Percentiles rank a stretch among this genome's conserved stretches.
These are phyloP conservation scores for Alternaria hordeiaustralica DNA, from an alignment of 2,329 filamentous ascomycete genomes.

Conservation along the genomic window DNA sequence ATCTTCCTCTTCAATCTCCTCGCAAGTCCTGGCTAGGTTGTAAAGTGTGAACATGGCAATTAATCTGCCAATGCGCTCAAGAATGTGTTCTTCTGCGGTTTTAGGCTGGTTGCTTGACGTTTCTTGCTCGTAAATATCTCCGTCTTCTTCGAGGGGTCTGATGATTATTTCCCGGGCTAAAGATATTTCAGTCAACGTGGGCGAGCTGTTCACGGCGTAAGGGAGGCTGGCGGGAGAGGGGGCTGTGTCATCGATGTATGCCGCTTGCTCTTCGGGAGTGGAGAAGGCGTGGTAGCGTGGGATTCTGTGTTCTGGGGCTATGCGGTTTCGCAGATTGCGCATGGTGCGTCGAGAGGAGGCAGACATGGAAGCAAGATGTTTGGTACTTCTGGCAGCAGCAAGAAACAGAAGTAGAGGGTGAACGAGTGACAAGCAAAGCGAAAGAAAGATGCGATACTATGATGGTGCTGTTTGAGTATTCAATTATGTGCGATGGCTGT, in stretches of 20 bases:
- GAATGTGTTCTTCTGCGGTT: not conserved
- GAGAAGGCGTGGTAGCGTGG: not conserved
- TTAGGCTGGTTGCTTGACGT: not conserved
- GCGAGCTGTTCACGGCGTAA: not conserved
- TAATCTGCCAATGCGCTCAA: not conserved
- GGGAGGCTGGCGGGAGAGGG: not conserved
- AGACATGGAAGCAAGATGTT: not conserved
- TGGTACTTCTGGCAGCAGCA: not conserved
- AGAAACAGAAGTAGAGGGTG: not conserved
- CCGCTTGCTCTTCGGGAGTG: not conserved
- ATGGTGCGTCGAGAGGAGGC: not conserved
- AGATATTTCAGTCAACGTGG: not conserved
- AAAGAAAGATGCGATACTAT: not conserved
- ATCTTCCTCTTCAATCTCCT: not conserved
- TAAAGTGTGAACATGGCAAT: not conserved
- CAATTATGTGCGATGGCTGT: not conserved
- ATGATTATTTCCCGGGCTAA: not conserved
- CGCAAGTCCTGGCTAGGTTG: not conserved
- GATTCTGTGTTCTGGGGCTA: not conserved
- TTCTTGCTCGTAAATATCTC: not conserved
- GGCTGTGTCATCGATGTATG: not conserved
- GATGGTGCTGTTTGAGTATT: not conserved
- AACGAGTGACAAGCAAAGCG: not conserved
- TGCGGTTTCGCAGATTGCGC: not conserved
- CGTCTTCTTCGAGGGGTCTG: not conserved